Conservation (phyloP, 495 filamentous ascomycete genomes). For the Letharia lupina region DNA sequence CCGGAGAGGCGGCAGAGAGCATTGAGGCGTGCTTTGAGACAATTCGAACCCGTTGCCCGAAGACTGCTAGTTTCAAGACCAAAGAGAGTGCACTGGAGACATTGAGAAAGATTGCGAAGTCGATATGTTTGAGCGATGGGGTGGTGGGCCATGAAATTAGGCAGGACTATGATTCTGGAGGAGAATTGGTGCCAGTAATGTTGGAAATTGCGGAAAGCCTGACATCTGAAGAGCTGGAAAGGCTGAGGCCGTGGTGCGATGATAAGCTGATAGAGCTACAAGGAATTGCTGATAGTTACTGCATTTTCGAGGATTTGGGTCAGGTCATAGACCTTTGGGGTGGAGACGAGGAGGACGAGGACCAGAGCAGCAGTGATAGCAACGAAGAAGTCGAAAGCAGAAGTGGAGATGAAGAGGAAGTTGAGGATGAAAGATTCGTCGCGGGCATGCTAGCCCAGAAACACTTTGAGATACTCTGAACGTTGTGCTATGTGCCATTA, state of each 20-base stretch:
- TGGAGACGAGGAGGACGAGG: neutral
- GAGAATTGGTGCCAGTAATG: neutral
- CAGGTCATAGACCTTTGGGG: neutral
- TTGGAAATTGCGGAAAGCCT: neutral
- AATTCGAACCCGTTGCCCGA: neutral
- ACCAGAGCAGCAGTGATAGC: neutral
- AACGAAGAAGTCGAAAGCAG: neutral
- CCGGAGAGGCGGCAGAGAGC: neutral
- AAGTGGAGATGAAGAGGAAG: neutral
- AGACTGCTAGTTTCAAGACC: slow-evolving; percentile 4
- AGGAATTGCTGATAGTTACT: neutral
- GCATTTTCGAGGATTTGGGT: neutral
- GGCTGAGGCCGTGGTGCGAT: neutral
- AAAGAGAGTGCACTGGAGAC: slow-evolving; percentile 9
- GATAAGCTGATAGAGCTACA: neutral
- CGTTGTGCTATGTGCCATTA: neutral
- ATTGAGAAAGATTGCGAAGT: slow-evolving; percentile 10
- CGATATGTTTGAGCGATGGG: slow-evolving; percentile 2
- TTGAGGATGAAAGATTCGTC: neutral
- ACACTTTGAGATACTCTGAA: neutral
- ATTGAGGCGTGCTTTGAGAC: neutral
- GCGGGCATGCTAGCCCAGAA: neutral
- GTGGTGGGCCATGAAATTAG: neutral
- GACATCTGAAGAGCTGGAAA: neutral
- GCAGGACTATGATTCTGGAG: neutral